Base-by-base conservation (phyloP, 169 alveolate genomes). In the Cryptosporidium andersoni region DNA sequence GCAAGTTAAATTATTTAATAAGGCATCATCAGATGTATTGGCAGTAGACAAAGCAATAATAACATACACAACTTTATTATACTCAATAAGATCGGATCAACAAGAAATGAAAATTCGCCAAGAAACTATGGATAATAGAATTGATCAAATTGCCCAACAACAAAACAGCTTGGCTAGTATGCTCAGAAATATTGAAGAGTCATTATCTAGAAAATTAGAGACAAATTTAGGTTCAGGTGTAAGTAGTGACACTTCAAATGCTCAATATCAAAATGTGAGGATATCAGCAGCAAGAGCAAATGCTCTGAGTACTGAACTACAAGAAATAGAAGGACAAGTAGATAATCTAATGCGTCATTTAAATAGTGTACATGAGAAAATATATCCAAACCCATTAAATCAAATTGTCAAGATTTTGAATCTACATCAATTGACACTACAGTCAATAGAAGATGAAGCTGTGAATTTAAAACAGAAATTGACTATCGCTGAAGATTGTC, bases 261-360 rank as follows among this genome's bases (percentile, higher is more conserved):
- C 4, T 0, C 51, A 12, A 5, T 58, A 36, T 48, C 85, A 74
- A 42, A 74, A 25, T 6, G 60, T 74, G 85, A 74, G 85, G 40
- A 74, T 74, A 6, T 74, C 85, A 6, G 85, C 85, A 14, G 85
- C 85, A 12, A 74, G 85, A 74, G 85, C 85, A 12, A 74, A 74
- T 45, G 85, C 85, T 7, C 16, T 74, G 12, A 74, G 67, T 12
- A 58, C 85, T 11, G 85, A 74, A 47, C 62, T 74, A 9, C 85
- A 74, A 11, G 68, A 74, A 45, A 74, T 74, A 25, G 85, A 74
- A 16, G 55, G 74, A n/a, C 85, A 74, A 36, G 85, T 74, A 5
- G 68, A 74, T 25, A 74, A 66, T 11, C 36, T 74, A n/a, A 74
- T 74, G 85, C 60, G 74, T 8, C 85, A 74, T 47, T 12, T 74